These are phyloP conservation scores for Irpex sp. DNA, from an alignment of 1,284 basidiomycete species.

Conservation along the genomic window DNA sequence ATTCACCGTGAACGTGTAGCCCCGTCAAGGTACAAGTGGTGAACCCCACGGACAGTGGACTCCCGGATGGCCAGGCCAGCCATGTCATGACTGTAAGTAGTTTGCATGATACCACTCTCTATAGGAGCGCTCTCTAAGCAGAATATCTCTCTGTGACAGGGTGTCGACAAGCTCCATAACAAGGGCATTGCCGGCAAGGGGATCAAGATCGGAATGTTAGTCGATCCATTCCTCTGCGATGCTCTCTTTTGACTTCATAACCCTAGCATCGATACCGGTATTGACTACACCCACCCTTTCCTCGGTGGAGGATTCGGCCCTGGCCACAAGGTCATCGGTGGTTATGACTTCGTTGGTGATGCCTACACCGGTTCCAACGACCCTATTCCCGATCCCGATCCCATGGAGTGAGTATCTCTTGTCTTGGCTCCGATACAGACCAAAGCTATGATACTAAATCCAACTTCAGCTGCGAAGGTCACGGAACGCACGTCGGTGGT, in stretches of 20 bases:
- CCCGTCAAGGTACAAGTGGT: conserved; percentile 26
- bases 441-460: neutral
- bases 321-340: conserved; percentile 57
- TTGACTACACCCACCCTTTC: conserved; percentile 59
- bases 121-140: conserved; percentile 3
- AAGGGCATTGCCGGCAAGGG: conserved; percentile 47
- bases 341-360: conserved; percentile 51
- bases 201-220: conserved; percentile 47
- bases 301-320: conserved; percentile 64
- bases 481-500: conserved; percentile 64
- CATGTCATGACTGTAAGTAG: conserved; percentile 26
- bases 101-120: conserved; percentile 12
- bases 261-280: conserved; percentile 37
- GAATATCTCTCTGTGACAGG: conserved; percentile 10
- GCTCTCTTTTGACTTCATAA: neutral
- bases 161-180: conserved; percentile 47
- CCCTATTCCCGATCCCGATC: conserved; percentile 42
- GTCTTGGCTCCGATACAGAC: neutral
- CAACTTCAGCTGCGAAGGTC: conserved; percentile 39
- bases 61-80: conserved; percentile 28
- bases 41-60: conserved; percentile 22
- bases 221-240: neutral
- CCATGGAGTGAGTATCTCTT: conserved; percentile 34
- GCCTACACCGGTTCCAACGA: conserved; percentile 37
- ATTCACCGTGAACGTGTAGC: conserved; percentile 12